These are phyloP conservation scores for Cercophora samala DNA, from an alignment of 495 filamentous ascomycete genomes.

Conservation along the genomic window DNA sequence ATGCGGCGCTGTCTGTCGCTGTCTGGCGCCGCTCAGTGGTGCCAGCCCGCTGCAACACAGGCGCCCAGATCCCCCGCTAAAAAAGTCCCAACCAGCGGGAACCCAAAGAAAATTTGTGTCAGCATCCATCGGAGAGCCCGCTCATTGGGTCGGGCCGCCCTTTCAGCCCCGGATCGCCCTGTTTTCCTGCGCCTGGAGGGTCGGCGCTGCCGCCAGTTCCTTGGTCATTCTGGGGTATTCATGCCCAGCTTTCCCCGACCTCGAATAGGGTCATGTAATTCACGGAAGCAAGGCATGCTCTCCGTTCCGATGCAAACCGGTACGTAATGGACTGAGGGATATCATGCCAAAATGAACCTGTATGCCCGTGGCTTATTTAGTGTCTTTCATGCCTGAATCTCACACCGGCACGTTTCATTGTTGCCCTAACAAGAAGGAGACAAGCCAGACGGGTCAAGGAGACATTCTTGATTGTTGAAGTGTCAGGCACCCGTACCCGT, in stretches of 20 bases:
- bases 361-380: neutral
- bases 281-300: conserved; percentile 2
- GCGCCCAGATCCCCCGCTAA: conserved; percentile 1
- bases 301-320: neutral
- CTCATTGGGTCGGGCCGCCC: conserved; percentile 8
- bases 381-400: neutral
- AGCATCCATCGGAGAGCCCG: neutral
- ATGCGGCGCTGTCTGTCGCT: neutral
- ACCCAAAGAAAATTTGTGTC: conserved; percentile 13
- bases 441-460: neutral
- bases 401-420: neutral
- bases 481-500: neutral
- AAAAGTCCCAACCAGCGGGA: conserved; percentile 5
- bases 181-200: conserved; percentile 11
- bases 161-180: conserved; percentile 15
- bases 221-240: conserved; percentile 10
- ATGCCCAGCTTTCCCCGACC: conserved; percentile 5
- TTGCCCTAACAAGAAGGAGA: neutral
- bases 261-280: neutral
- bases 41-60: conserved; percentile 4
- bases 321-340: conserved; percentile 3
- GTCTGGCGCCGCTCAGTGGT: neutral
- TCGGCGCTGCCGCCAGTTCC: neutral
- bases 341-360: neutral
- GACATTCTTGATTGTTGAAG: too few species aligned